Percentiles rank a stretch among this genome's conserved stretches.
phyloP scores from a whole-genome alignment of 108 stramenopile species.

The Skeletonema marinoi region DNA sequence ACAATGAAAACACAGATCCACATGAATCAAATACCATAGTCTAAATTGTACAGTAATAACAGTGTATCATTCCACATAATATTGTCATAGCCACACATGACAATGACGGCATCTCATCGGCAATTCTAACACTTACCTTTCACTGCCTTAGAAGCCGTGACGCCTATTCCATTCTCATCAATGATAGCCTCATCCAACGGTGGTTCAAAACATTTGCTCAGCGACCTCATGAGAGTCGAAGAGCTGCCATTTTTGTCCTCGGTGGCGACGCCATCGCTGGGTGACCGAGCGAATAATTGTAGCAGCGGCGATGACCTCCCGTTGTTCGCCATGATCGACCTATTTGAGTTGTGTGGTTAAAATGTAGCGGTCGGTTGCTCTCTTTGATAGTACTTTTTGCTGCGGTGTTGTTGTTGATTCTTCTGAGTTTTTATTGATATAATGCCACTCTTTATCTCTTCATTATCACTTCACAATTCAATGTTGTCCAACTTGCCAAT shows the following conservation, averaged over 20 bases:
- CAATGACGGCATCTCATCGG: not conserved
- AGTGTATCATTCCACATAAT: not conserved
- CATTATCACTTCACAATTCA: too few relatives aligned
- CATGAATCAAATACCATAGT: too few relatives aligned
- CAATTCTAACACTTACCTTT: not conserved
- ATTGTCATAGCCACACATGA: not conserved
- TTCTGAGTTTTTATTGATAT: not conserved
- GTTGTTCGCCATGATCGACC: not conserved
- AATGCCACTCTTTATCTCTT: too few relatives aligned
- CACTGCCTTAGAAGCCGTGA: not conserved
- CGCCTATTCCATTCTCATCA: not conserved
- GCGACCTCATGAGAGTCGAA: not conserved
- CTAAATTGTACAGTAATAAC: not conserved
- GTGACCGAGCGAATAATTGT: conserved; percentile 1
- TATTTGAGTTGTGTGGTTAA: not conserved
- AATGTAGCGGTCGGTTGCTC: not conserved
- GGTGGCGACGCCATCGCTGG: not conserved
- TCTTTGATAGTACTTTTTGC: too few relatives aligned
- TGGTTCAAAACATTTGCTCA: not conserved
- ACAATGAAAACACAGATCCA: not conserved
- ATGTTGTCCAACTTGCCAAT: too few relatives aligned
- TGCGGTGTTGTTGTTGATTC: not conserved
- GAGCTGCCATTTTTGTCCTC: not conserved
- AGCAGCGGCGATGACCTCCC: not conserved
- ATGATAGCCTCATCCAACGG: conserved; percentile 6